Evolutionary conservation across 306 rosid genomes (phyloP).

Genomic region (Vigna unguiculata): DNA sequence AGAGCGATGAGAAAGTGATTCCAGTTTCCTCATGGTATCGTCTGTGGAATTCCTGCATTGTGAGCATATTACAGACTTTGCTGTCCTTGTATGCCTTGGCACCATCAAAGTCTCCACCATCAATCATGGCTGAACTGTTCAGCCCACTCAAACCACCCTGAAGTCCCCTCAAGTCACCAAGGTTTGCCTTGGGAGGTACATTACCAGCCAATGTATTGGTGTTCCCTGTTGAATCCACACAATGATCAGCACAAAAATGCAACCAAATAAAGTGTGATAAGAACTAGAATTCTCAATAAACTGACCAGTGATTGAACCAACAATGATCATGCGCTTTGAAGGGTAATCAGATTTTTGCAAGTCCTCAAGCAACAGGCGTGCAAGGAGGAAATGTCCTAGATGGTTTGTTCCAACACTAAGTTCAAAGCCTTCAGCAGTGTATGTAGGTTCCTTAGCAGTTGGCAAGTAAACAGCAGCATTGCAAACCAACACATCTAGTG

Average conservation of each 20-base stretch:
- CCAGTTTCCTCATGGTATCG: slow-evolving; percentile 94
- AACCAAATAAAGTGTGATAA: slow-evolving; percentile 5
- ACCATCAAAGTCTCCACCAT: slow-evolving; percentile 94
- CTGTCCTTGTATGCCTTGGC: slow-evolving; percentile 99
- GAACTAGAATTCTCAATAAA: neutral
- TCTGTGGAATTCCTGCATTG: slow-evolving; percentile 93
- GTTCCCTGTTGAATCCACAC: slow-evolving; percentile 67
- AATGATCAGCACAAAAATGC: slow-evolving; percentile 40
- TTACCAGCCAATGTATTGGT: slow-evolving; percentile 99
- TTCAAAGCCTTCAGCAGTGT: slow-evolving; percentile 96
- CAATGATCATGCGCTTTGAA: slow-evolving; percentile 85
- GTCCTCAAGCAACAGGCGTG: slow-evolving; percentile 82
- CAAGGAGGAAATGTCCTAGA: slow-evolving; percentile 93
- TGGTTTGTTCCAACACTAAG: slow-evolving; percentile 97
- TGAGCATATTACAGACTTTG: slow-evolving; percentile 98
- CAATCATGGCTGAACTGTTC: slow-evolving; percentile 90
- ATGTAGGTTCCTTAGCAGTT: slow-evolving; percentile 92
- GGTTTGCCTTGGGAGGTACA: slow-evolving; percentile 99
- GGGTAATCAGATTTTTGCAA: slow-evolving; percentile 88
- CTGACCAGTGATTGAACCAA: slow-evolving; percentile 96
- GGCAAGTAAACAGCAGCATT: slow-evolving; percentile 96
- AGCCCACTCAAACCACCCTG: slow-evolving; percentile 84
- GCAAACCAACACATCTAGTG: slow-evolving; percentile 88
- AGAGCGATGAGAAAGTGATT: slow-evolving; percentile 86
- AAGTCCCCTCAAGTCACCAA: slow-evolving; percentile 96